A percentile compares a stretch with the other conserved stretches of the same genome.
These are phyloP conservation scores for Penicillium alfredii DNA, from an alignment of 495 filamentous ascomycete species.

Conservation along the genomic window DNA sequence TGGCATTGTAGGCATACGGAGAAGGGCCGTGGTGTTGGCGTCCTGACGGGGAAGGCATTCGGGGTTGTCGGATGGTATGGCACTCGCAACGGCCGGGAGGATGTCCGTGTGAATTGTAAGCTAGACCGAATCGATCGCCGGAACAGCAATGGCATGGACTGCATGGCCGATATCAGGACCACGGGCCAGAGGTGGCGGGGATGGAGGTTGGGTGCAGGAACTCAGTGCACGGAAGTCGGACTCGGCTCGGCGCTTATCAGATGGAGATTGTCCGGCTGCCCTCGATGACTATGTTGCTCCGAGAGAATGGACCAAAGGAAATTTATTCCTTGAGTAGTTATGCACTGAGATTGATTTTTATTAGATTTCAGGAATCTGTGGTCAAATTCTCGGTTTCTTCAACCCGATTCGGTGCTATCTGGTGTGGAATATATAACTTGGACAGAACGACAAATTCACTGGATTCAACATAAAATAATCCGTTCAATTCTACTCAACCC, in stretches of 20 bases:
- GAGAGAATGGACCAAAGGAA: too few species aligned
- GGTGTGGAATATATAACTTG: slow-evolving; percentile 1
- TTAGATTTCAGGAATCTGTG: too few species aligned
- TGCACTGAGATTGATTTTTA: too few species aligned
- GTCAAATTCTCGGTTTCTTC: too few species aligned
- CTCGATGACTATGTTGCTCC: too few species aligned
- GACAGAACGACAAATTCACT: background rate
- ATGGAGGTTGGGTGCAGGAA: slow-evolving; percentile 3
- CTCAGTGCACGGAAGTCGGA: slow-evolving; percentile 12
- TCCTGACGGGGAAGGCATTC: slow-evolving; percentile 17
- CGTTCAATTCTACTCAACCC: too few species aligned
- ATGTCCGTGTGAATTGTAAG: slow-evolving; percentile 20
- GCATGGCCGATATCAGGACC: slow-evolving; percentile 33
- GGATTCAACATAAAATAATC: too few species aligned
- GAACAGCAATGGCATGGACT: slow-evolving; percentile 39
- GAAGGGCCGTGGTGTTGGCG: slow-evolving; percentile 24
- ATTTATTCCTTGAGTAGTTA: too few species aligned
- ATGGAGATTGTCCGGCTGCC: slow-evolving; percentile 4
- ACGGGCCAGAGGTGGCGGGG: slow-evolving; percentile 12
- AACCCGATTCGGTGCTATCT: too few species aligned
- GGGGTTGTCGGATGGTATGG: slow-evolving; percentile 21
- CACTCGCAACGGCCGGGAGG: slow-evolving; percentile 11
- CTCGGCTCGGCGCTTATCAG: slow-evolving; percentile 12
- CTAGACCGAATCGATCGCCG: slow-evolving; percentile 34
- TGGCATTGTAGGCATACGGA: slow-evolving; percentile 38